Evolutionary conservation across 225 moss, liverwort and hornwort species (phyloP), one percentile per base, ranked within the genome.

Genomic region (Takakia lepidozioides): DNA sequence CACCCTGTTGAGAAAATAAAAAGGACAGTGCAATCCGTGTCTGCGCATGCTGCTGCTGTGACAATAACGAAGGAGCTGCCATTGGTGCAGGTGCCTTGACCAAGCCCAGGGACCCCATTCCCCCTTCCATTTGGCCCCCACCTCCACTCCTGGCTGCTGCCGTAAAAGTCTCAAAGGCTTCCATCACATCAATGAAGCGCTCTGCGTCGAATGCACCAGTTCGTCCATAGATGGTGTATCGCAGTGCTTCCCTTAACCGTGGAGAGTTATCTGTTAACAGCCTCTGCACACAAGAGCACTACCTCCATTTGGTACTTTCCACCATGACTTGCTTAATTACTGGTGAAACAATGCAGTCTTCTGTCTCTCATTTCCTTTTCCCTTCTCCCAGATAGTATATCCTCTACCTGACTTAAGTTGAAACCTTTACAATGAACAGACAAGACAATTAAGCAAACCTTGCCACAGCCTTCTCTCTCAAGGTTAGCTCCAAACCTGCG

Each of bases 101-200:
- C 10, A 80, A 62, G 43, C 84, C 87, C 54, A 82, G 71, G 29
- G 82, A 76, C 35, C 80, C 86, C 70, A 80, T 72, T 42, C 53
- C 82, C n/a, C 93, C 93, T 73, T 80, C 68, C 70, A 78, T 46
- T 54, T 80, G 65, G 29, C 57, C 73, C 24, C 95, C 95, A 40
- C 90, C 87, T 13, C 95, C 95, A 37, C 80, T 90, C 78, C 72
- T 85, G 19, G 87, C 85, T 55, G 91, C 78, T 22, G 82, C 66
- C 14, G 98, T 78, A 25, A 98, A 98, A 7, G 98, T 85, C 50
- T 98, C 98, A 34, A 98, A 98, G 22, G 98, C 98, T 61, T 98
- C 98, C 91, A 98, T 83, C 8, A 98, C 83, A 60, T 98, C 98
- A 54, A 98, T 98, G 54, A 98, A 98, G 27, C 98, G 74, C 26